Percentiles rank a stretch among this genome's conserved stretches.
Evolutionary conservation across 2,329 filamentous ascomycete species (phyloP).

Genomic region (Rutstroemia sp.): DNA sequence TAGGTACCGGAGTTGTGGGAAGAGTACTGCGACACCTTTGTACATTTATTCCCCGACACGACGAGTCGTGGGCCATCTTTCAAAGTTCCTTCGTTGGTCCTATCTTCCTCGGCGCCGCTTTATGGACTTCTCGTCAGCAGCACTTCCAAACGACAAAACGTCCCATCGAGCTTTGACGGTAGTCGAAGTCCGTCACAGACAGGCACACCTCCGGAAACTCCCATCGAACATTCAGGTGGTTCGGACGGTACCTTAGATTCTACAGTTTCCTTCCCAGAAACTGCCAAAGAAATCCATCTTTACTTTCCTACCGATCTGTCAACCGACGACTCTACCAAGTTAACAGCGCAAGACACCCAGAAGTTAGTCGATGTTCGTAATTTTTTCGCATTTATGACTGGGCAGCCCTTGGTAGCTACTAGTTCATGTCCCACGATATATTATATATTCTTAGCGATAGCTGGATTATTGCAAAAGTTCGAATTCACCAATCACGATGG

Average conservation of each 20-base stretch:
- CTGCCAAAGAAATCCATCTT: conserved; percentile 38
- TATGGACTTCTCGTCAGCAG: conserved; percentile 10
- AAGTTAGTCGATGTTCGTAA: conserved; percentile 54
- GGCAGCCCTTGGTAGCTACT: conserved; percentile 55
- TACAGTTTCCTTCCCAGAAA: conserved; percentile 30
- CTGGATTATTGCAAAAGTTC: conserved; percentile 47
- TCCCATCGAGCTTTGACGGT: conserved; percentile 37
- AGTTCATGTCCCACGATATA: conserved; percentile 45
- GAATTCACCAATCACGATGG: conserved; percentile 50
- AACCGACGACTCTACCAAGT: conserved; percentile 23
- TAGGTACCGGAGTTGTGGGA: conserved; percentile 64
- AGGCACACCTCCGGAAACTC: conserved; percentile 34
- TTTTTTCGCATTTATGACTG: conserved; percentile 57
- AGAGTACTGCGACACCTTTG: conserved; percentile 47
- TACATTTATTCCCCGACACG: conserved; percentile 48
- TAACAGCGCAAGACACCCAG: conserved; percentile 41
- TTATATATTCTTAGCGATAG: conserved; percentile 46
- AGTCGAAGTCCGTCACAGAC: conserved; percentile 28
- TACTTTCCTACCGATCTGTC: conserved; percentile 39
- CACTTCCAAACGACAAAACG: conserved; percentile 19
- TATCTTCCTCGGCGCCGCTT: conserved; percentile 2
- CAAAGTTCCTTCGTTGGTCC: conserved; percentile 37
- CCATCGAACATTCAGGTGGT: conserved; percentile 10
- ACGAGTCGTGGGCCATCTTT: conserved; percentile 50
- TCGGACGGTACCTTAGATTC: conserved; percentile 18